Evolutionary conservation across 495 filamentous ascomycete species (phyloP).

Genomic region (Beverwykella pulmonaria): DNA sequence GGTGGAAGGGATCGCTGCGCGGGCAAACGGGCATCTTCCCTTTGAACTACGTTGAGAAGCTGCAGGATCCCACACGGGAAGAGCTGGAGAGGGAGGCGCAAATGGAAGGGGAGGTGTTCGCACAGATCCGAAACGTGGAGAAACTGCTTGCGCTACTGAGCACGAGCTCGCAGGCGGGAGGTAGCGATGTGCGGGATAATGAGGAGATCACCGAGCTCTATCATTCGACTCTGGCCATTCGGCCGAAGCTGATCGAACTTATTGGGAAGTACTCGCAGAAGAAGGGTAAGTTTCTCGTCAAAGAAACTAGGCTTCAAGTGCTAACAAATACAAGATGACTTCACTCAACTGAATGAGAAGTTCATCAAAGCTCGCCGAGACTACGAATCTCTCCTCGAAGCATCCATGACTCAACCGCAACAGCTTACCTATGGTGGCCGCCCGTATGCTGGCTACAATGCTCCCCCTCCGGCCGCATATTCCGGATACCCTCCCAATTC

Average conservation of each 20-base stretch:
- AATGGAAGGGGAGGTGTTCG: constrained; percentile 97
- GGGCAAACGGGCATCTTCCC: constrained; percentile 98
- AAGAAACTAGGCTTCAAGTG: constrained; percentile 3
- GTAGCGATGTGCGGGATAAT: constrained; percentile 53
- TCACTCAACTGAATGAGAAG: constrained; percentile 97
- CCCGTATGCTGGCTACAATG: constrained; percentile 42
- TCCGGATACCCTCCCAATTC: constrained; percentile 26
- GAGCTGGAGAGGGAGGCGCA: constrained; percentile 94
- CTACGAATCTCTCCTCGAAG: constrained; percentile 93
- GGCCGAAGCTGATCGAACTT: constrained; percentile 94
- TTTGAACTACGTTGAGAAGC: constrained; percentile 97
- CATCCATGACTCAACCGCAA: constrained; percentile 76
- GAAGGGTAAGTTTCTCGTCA: constrained; percentile 68
- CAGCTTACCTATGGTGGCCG: constrained; percentile 42
- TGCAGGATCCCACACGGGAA: constrained; percentile 90
- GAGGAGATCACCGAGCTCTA: constrained; percentile 88
- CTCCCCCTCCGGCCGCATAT: constrained; percentile 33
- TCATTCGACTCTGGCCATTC: constrained; percentile 88
- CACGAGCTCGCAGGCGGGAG: constrained; percentile 60
- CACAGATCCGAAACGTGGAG: constrained; percentile 98
- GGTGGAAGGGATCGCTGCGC: constrained; percentile 95
- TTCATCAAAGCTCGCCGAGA: constrained; percentile 98
- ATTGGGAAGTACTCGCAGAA: constrained; percentile 99
- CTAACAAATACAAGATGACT: constrained; percentile 69
- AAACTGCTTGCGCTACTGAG: constrained; percentile 92